phyloP scores from a whole-genome alignment of 805 yeast genomes.

The Nakazawaea ishiwadae region DNA sequence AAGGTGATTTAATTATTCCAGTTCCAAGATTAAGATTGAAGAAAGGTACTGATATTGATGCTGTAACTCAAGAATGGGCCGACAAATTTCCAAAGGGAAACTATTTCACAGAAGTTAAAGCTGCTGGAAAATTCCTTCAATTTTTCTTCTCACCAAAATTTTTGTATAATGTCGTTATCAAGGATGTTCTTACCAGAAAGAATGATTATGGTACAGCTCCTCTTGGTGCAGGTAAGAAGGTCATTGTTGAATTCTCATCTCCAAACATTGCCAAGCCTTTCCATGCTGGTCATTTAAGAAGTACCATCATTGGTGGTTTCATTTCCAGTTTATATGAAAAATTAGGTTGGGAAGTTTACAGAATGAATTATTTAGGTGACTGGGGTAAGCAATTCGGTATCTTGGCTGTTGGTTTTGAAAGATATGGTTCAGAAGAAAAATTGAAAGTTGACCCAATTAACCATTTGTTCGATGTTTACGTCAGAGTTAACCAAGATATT shows the following conservation, averaged over 20 bases:
- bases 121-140: conserved; percentile 89
- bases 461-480: conserved; percentile 93
- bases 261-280: conserved; percentile 99
- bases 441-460: conserved; percentile 79
- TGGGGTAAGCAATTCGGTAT: conserved; percentile 99
- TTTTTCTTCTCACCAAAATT: conserved; percentile 72
- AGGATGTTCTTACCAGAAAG: conserved; percentile 59
- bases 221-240: conserved; percentile 64
- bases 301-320: conserved; percentile 97
- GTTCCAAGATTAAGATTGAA: conserved; percentile 84
- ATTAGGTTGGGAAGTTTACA: conserved; percentile 86
- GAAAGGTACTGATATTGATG: conserved; percentile 79
- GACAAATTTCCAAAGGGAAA: conserved; percentile 68
- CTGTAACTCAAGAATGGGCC: conserved; percentile 73
- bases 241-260: conserved; percentile 87
- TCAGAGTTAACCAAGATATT: conserved; percentile 75
- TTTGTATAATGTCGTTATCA: conserved; percentile 63
- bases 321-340: conserved; percentile 84
- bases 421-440: conserved; percentile 75
- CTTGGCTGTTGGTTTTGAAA: conserved; percentile 86
- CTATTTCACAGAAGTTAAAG: conserved; percentile 63
- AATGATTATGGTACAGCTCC: conserved; percentile 70
- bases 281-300: conserved; percentile 98
- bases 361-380: conserved; percentile 96
- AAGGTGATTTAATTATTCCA: conserved; percentile 91